Evolutionary conservation across 768 basidiomycete genomes (phyloP), one percentile per base, ranked within the genome.

Genomic region (Cystofilobasidium bisporidii): DNA sequence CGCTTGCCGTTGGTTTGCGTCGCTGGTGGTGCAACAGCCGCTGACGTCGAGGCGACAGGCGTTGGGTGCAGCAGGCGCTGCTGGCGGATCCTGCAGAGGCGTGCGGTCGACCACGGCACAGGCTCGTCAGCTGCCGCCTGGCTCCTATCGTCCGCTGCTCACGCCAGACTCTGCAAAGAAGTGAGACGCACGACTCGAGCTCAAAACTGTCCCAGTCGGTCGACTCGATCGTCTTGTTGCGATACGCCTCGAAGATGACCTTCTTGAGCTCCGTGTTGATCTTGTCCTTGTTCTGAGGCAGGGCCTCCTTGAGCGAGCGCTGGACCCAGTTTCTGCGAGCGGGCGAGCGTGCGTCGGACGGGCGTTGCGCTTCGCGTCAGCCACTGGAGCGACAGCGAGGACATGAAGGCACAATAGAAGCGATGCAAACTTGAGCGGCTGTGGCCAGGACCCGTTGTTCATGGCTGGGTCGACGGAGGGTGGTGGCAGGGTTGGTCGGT

Each of bases 191-290:
- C 93, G 87, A 88, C 81, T 89, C 82, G 64, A 99, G 81, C 78
- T 94, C 88, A 40, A 92, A 83, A 38, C 83, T 86, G 14, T 82
- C 79, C 96, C 96, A 99, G 77, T 98, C 91, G 66, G 88, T 94
- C n/a, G 89, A 88, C 84, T 89, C 87, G 30, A 98, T 81, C 1
- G 87, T 83, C 76, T 88, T 86, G 74, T 85, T 82, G 70, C 85
- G 82, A 79, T 90, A 94, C 78, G 91, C 86, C 72, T 91, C 85
- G 83, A 88, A 87, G 78, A 99, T 96, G 83, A 76, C 76, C 60
- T 89, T 84, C 84, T 91, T 92, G 75, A 99, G 80, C 81, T 99
- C 96, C 69, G 87, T 83, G 75, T 92, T 90, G 26, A 93, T 93
- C 72, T 92, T 91, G 59, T 79, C 79, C 76, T 87, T 85, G 79